These are phyloP conservation scores for Paecilomyces sp. DNA, from an alignment of 2,329 filamentous ascomycete genomes.

Conservation along the genomic window DNA sequence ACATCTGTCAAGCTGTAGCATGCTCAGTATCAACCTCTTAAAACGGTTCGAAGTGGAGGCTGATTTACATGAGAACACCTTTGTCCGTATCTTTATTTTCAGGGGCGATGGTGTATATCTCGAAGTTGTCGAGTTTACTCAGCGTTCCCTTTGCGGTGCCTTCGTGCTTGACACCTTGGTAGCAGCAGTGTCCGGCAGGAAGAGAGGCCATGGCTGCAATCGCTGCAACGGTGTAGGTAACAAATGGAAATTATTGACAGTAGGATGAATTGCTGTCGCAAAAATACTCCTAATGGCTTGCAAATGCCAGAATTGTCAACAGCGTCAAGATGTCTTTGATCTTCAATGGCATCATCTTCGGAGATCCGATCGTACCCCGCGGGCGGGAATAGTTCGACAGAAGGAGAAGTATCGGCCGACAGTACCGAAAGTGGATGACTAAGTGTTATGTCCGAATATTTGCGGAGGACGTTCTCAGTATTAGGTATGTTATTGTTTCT, in stretches of 20 bases:
- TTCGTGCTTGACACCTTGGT: conserved; percentile 30
- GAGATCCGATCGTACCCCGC: too few relatives aligned
- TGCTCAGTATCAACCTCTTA: neutral
- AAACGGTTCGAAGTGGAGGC: neutral
- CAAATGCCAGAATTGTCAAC: too few relatives aligned
- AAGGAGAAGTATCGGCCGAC: too few relatives aligned
- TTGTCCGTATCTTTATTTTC: conserved; percentile 40
- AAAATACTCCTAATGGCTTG: too few relatives aligned
- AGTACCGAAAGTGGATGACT: too few relatives aligned
- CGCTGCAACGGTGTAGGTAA: neutral
- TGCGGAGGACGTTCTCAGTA: too few relatives aligned
- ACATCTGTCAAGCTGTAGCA: conserved; percentile 39
- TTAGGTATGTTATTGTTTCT: too few relatives aligned
- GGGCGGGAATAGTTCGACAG: too few relatives aligned
- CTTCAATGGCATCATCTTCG: too few relatives aligned
- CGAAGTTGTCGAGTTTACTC: conserved; percentile 31
- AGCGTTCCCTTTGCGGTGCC: conserved; percentile 32
- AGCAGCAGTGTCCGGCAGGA: conserved; percentile 4
- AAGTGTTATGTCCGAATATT: too few relatives aligned
- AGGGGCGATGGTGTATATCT: conserved; percentile 44
- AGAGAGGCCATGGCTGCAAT: conserved; percentile 2
- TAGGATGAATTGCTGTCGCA: too few relatives aligned
- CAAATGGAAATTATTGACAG: neutral
- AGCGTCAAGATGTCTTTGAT: too few relatives aligned
- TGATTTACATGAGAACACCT: conserved; percentile 38